Base-by-base conservation (phyloP, 495 filamentous ascomycete genomes). In the Margaritispora aquatica region DNA sequence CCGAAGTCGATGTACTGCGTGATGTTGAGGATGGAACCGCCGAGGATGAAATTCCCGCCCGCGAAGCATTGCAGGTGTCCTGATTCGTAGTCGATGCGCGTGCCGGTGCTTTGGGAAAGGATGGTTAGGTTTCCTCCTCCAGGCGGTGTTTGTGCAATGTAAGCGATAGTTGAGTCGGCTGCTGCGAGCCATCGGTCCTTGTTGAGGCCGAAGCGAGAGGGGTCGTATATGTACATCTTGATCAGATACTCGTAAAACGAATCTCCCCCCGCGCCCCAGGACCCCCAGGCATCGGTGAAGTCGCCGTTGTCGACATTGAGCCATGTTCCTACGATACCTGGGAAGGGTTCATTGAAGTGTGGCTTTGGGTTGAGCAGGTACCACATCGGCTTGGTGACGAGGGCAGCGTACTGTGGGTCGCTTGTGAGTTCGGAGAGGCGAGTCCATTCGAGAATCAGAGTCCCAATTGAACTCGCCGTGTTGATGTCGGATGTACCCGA, bases 371-470 rank as follows among this genome's bases (percentile, higher is more conserved):
- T 70, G 23, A 95, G 73, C 24, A 93, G 80, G 64, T 90, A 86
- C 0, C 76, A 77, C 70, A 94, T 81, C 9, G 78, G 89, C 50
- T 74, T 80, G 57, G 88, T 83, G 22, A 81, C 78, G 10, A 95
- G 73, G 0, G 75, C 55, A 0, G 77, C 87, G 63, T 93, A 95
- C 57, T 75, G 74, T 1, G 57, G 27, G 60, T 91, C 75, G 2
- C 83, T 83, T 0, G 86, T 87, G 48, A 94, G 71, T 66, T 93
- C 89, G 26, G 86, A 85, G 4, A 95, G 75, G 10, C 80, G 87
- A 4, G 84, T 88, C 90, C 90, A 95, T 71, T 95, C 90, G 1
- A 95, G 77, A 0, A 90, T 82, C 44, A 91, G 66, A 2, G 87
- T 86, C n/a, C 88, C 88, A 20, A 22, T 23, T 36, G 29, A 29